Evolutionary conservation across 2,329 filamentous ascomycete species (phyloP).

Genomic region (Endocalyx cinctus): DNA sequence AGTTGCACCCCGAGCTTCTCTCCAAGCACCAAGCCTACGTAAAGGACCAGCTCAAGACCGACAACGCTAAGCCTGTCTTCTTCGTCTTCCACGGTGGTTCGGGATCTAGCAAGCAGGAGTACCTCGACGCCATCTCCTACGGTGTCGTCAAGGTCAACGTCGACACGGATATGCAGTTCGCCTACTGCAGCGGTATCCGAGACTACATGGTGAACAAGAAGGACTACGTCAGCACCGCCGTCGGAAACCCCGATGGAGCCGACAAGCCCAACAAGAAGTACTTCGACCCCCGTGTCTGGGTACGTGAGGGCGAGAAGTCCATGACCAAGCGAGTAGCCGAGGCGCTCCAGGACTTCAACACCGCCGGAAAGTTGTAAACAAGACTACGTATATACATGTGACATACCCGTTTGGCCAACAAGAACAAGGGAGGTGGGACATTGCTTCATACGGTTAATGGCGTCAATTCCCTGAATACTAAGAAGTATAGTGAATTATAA

Average conservation of each 20-base stretch:
- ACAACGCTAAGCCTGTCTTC: slow-evolving; percentile 89
- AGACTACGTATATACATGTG: no score
- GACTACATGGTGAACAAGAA: slow-evolving; percentile 94
- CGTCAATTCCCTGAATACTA: no score
- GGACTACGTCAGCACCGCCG: slow-evolving; percentile 80
- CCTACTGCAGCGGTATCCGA: slow-evolving; percentile 86
- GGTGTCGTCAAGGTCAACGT: slow-evolving; percentile 99
- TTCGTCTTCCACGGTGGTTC: slow-evolving; percentile 99
- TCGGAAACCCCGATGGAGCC: slow-evolving; percentile 92
- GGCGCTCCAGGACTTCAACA: slow-evolving; percentile 90
- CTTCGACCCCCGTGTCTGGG: slow-evolving; percentile 88
- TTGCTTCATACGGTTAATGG: no score
- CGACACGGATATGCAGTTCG: slow-evolving; percentile 96
- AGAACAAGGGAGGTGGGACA: no score
- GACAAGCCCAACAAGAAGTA: slow-evolving; percentile 99
- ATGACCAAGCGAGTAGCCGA: slow-evolving; percentile 78
- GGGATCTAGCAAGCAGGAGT: slow-evolving; percentile 87
- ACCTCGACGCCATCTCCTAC: slow-evolving; percentile 78
- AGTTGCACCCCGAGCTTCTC: slow-evolving; percentile 92
- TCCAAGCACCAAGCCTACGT: slow-evolving; percentile 94
- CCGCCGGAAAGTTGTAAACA: slow-evolving; percentile 70
- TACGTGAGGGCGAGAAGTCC: slow-evolving; percentile 94
- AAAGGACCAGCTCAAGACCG: slow-evolving; percentile 68
- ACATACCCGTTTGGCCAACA: no score
- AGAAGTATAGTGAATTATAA: no score